Percentiles rank a stretch among this genome's conserved stretches.
Evolutionary conservation across 352 stramenopile genomes (phyloP).

Genomic region (Globisporangium parvum): DNA sequence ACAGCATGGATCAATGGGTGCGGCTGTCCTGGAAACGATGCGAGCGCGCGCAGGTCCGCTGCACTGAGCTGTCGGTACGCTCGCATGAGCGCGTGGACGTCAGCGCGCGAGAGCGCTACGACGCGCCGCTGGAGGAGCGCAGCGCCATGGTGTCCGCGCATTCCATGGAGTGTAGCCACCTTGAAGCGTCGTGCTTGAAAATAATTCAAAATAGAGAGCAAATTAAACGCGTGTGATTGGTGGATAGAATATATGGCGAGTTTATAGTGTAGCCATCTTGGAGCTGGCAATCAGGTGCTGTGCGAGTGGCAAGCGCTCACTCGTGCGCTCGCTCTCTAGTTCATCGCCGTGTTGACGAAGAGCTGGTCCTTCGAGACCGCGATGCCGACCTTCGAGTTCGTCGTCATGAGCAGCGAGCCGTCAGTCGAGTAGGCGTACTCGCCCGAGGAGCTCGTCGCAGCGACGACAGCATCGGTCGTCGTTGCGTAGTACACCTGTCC

Average conservation of each 20-base stretch:
- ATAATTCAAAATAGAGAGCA: too few species aligned
- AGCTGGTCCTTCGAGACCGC: slow-evolving; percentile 43
- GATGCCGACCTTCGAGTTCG: slow-evolving; percentile 46
- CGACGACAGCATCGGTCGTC: slow-evolving; percentile 35
- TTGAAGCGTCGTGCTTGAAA: not conserved
- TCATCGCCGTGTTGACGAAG: slow-evolving; percentile 45
- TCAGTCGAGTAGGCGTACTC: slow-evolving; percentile 34
- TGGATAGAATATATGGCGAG: too few species aligned
- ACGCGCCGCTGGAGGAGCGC: not conserved
- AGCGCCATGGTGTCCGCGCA: slow-evolving; percentile 1
- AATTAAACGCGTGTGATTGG: too few species aligned
- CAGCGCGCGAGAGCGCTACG: not conserved
- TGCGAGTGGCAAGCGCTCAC: not conserved
- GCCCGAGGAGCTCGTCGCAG: slow-evolving; percentile 11
- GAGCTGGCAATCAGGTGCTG: not conserved
- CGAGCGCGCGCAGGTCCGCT: slow-evolving; percentile 37
- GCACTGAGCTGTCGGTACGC: slow-evolving; percentile 26
- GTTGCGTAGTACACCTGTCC: slow-evolving; percentile 54
- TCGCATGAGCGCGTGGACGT: slow-evolving; percentile 12
- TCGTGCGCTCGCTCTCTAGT: slow-evolving; percentile 18
- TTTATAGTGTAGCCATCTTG: slow-evolving; percentile 1
- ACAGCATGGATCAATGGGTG: slow-evolving; percentile 34
- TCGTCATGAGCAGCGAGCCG: slow-evolving; percentile 35
- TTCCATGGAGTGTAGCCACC: not conserved
- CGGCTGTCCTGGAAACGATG: slow-evolving; percentile 31